phyloP scores from a whole-genome alignment of 2,329 filamentous ascomycete genomes.

The Teratosphaeria viscida region DNA sequence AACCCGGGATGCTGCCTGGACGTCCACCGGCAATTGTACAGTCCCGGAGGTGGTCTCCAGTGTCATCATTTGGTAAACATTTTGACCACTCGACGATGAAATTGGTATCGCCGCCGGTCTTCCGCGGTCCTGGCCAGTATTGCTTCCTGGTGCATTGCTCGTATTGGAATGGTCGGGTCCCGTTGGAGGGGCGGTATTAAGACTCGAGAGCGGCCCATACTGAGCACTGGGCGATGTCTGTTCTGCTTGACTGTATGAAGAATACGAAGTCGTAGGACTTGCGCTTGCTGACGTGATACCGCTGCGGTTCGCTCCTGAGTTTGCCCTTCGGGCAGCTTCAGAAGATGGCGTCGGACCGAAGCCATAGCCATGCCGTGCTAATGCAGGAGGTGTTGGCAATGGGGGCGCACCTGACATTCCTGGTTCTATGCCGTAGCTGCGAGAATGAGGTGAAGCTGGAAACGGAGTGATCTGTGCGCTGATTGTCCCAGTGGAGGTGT shows the following conservation, averaged over 20 bases:
- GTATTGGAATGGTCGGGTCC: background rate
- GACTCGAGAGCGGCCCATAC: conserved; percentile 7
- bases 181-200: background rate
- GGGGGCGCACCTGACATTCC: conserved; percentile 35
- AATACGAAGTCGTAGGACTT: conserved; percentile 39
- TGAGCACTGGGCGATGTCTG: conserved; percentile 24
- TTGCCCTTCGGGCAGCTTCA: conserved; percentile 30
- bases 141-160: background rate
- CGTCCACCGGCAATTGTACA: conserved; percentile 60
- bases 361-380: conserved; percentile 26
- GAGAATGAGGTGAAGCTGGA: conserved; percentile 29
- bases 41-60: conserved; percentile 41
- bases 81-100: conserved; percentile 34
- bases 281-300: conserved; percentile 24
- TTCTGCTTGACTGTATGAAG: conserved; percentile 33
- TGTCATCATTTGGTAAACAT: conserved; percentile 44
- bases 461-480: conserved; percentile 42
- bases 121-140: background rate
- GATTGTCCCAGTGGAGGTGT: conserved; percentile 34
- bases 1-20: conserved; percentile 69
- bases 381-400: conserved; percentile 37
- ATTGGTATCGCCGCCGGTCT: conserved; percentile 34
- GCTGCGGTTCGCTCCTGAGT: conserved; percentile 13
- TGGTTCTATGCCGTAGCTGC: conserved; percentile 34
- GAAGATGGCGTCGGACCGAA: conserved; percentile 27